Evolutionary conservation across 2,329 filamentous ascomycete species (phyloP).

Genomic region (Sporothrix pallida): DNA sequence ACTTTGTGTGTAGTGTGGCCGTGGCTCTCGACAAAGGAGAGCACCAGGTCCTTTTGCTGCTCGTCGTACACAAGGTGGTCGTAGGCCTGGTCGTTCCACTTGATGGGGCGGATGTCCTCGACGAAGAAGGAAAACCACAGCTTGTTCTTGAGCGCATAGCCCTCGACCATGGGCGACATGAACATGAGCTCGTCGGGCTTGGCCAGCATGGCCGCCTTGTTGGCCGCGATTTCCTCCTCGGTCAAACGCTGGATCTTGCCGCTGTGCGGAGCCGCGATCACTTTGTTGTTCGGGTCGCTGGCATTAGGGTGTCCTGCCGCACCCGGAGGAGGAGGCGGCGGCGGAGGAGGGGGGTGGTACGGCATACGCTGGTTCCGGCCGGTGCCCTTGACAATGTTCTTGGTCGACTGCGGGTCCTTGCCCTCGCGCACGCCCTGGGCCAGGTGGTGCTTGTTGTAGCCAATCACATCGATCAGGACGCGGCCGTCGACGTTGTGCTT

Average conservation of each 20-base stretch:
- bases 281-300: neutral
- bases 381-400: conserved; percentile 36
- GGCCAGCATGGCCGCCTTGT: conserved; percentile 50
- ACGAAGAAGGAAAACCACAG: conserved; percentile 50
- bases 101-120: conserved; percentile 50
- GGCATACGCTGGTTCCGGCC: neutral
- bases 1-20: conserved; percentile 39
- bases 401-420: conserved; percentile 43
- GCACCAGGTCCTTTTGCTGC: conserved; percentile 54
- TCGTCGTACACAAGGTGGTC: conserved; percentile 55
- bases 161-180: conserved; percentile 51
- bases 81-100: conserved; percentile 55
- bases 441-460: conserved; percentile 52
- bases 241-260: conserved; percentile 41
- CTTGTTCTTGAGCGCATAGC: conserved; percentile 55
- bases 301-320: too few relatives aligned
- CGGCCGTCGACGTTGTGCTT: conserved; percentile 51
- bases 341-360: too few relatives aligned
- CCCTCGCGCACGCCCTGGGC: conserved; percentile 47
- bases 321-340: too few relatives aligned
- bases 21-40: conserved; percentile 57
- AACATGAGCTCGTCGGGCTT: conserved; percentile 49
- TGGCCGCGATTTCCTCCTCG: conserved; percentile 47
- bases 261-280: too few relatives aligned
- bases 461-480: conserved; percentile 50